phyloP scores from a whole-genome alignment of 2,329 filamentous ascomycete genomes.

The Huntiella abstrusa region DNA sequence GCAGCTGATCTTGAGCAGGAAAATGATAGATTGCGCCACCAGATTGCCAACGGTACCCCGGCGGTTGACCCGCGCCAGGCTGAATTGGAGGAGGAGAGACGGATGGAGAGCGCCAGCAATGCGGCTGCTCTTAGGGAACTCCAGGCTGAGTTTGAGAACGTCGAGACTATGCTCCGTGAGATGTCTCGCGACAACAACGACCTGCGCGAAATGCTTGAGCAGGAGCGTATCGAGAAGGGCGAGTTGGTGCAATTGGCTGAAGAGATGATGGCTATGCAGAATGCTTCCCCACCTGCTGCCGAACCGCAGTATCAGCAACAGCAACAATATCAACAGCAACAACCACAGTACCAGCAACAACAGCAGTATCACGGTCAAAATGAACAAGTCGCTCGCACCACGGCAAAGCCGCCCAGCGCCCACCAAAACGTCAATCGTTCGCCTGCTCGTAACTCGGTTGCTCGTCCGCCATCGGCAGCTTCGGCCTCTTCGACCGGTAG shows the following conservation, averaged over 20 bases:
- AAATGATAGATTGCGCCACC: slow-evolving; percentile 52
- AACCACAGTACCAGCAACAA: slow-evolving; percentile 6
- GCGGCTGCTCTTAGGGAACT: slow-evolving; percentile 49
- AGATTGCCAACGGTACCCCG: slow-evolving; percentile 14
- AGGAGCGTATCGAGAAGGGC: slow-evolving; percentile 65
- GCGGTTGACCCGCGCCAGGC: slow-evolving; percentile 24
- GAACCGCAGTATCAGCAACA: slow-evolving; percentile 5
- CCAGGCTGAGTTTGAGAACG: slow-evolving; percentile 54
- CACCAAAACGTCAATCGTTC: slow-evolving; percentile 13
- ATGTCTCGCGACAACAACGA: slow-evolving; percentile 51
- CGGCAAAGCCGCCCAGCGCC: slow-evolving; percentile 11
- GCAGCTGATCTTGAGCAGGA: slow-evolving; percentile 52
- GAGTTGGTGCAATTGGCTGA: slow-evolving; percentile 66
- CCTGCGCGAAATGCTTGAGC: slow-evolving; percentile 46
- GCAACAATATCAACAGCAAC: slow-evolving; percentile 10
- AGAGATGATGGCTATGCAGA: slow-evolving; percentile 60
- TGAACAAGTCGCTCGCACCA: slow-evolving; percentile 13
- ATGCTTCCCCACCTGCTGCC: slow-evolving; percentile 17
- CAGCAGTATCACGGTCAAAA: slow-evolving; percentile 12
- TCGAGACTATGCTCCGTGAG: slow-evolving; percentile 52
- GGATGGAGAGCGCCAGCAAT: slow-evolving; percentile 32
- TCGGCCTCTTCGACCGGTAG: slow-evolving; percentile 10
- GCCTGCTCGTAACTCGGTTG: slow-evolving; percentile 11
- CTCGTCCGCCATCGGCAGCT: slow-evolving; percentile 9
- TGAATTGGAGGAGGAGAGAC: slow-evolving; percentile 33